phyloP scores from a whole-genome alignment of 768 basidiomycete genomes.

The Neoboletus magnificus region DNA sequence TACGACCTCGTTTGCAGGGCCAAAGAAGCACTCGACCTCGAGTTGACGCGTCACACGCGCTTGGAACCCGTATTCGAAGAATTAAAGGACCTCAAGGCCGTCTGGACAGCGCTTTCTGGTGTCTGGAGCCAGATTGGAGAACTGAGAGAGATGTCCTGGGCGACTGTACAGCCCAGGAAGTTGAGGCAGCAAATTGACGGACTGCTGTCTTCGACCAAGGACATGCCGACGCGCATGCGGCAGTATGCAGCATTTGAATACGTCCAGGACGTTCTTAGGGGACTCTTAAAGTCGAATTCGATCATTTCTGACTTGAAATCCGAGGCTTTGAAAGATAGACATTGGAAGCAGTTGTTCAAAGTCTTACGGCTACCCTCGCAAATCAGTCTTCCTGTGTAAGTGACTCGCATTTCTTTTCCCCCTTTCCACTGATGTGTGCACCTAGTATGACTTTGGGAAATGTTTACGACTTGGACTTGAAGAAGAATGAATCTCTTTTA shows the following conservation, averaged over 20 bases:
- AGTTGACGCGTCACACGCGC: conserved; percentile 83
- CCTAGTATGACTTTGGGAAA: conserved; percentile 89
- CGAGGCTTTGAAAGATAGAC: conserved; percentile 94
- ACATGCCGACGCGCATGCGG: conserved; percentile 98
- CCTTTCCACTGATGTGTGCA: conserved; percentile 3
- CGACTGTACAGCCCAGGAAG: conserved; percentile 91
- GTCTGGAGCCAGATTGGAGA: conserved; percentile 94
- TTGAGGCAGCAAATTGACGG: conserved; percentile 90
- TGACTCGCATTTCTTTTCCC: conserved; percentile 13
- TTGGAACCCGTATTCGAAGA: conserved; percentile 95
- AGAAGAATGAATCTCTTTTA: conserved; percentile 86
- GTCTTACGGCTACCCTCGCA: conserved; percentile 69
- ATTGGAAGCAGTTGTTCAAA: conserved; percentile 98
- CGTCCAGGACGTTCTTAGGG: conserved; percentile 86
- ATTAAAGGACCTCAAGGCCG: conserved; percentile 91
- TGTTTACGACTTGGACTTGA: conserved; percentile 95
- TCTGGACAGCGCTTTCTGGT: conserved; percentile 97
- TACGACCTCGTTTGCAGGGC: conserved; percentile 94
- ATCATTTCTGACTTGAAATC: conserved; percentile 94
- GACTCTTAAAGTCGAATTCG: conserved; percentile 84
- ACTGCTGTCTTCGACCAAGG: conserved; percentile 90
- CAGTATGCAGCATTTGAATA: conserved; percentile 99
- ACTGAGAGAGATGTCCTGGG: conserved; percentile 84
- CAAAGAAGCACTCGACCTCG: conserved; percentile 95
- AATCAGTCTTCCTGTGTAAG: conserved; percentile 72